Evolutionary conservation across 2,329 filamentous ascomycete species (phyloP).

Genomic region (Pseudogymnoascus sp.): DNA sequence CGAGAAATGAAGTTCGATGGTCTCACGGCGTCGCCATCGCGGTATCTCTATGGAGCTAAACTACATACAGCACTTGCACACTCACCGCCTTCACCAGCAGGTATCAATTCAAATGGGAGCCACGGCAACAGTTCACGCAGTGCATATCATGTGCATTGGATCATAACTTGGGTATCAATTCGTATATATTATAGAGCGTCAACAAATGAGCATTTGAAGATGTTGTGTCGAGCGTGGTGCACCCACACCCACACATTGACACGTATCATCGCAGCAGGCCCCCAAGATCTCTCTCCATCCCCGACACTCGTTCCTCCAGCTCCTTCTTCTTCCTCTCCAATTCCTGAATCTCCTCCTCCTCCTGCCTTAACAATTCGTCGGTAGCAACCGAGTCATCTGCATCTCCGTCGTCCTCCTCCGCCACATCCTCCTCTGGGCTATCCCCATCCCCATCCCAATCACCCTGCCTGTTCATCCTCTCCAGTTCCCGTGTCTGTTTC

Average conservation of each 20-base stretch:
- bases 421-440: constrained; percentile 28
- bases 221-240: not conserved
- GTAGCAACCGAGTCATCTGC: constrained; percentile 63
- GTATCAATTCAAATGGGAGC: not conserved
- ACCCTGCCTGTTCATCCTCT: constrained; percentile 60
- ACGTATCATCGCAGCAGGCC: constrained; percentile 35
- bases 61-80: not conserved
- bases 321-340: constrained; percentile 54
- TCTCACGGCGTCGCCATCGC: not conserved
- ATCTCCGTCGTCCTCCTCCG: constrained; percentile 36
- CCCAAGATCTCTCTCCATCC: constrained; percentile 61
- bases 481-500: constrained; percentile 66
- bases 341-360: constrained; percentile 59
- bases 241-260: not conserved
- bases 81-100: not conserved
- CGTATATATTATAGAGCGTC: not conserved
- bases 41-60: not conserved
- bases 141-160: not conserved
- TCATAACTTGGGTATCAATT: not conserved
- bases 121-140: not conserved
- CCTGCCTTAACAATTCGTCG: constrained; percentile 58
- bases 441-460: constrained; percentile 49
- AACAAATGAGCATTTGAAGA: not conserved
- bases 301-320: constrained; percentile 55
- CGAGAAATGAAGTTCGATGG: not conserved